These are phyloP conservation scores for Paecilomyces sp. DNA, from an alignment of 2,329 filamentous ascomycete genomes.

Conservation along the genomic window DNA sequence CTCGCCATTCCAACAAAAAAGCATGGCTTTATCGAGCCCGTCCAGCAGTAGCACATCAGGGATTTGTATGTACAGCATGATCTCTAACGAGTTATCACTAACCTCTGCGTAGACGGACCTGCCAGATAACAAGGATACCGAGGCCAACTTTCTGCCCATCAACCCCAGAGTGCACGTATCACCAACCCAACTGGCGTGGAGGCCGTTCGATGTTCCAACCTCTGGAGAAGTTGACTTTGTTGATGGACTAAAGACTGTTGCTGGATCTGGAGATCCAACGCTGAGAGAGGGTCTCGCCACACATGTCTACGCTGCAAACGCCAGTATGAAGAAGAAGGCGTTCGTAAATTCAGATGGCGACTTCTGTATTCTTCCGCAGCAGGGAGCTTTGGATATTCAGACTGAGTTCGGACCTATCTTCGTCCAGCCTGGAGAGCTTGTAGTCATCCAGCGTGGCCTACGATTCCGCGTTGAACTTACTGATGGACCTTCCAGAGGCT, in stretches of 20 bases:
- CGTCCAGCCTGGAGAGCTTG: slow-evolving; percentile 62
- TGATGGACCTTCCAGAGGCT: slow-evolving; percentile 55
- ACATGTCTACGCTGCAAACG: slow-evolving; percentile 49
- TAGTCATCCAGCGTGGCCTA: slow-evolving; percentile 59
- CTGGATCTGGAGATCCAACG: slow-evolving; percentile 50
- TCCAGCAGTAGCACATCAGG: slow-evolving; percentile 49
- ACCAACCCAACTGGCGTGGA: slow-evolving; percentile 52
- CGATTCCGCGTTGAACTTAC: slow-evolving; percentile 56
- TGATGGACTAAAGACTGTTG: slow-evolving; percentile 47
- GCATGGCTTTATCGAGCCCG: slow-evolving; percentile 53
- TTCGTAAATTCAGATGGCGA: slow-evolving; percentile 61
- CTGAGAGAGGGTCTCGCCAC: slow-evolving; percentile 51
- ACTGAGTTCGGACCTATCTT: slow-evolving; percentile 60
- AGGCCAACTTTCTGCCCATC: slow-evolving; percentile 27
- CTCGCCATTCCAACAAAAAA: slow-evolving; percentile 50
- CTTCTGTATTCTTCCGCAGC: slow-evolving; percentile 57
- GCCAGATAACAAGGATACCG: slow-evolving; percentile 29
- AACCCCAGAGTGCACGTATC: slow-evolving; percentile 49
- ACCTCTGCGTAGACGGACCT: slow-evolving; percentile 37
- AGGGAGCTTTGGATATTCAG: slow-evolving; percentile 59
- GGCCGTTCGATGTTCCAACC: slow-evolving; percentile 47
- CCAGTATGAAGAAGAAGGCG: slow-evolving; percentile 49
- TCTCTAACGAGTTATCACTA: neutral
- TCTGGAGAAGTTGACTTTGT: slow-evolving; percentile 49
- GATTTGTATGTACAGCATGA: slow-evolving; percentile 33